Conservation (phyloP, 2,329 filamentous ascomycete species). For the Trichophyton schoenleinii region DNA sequence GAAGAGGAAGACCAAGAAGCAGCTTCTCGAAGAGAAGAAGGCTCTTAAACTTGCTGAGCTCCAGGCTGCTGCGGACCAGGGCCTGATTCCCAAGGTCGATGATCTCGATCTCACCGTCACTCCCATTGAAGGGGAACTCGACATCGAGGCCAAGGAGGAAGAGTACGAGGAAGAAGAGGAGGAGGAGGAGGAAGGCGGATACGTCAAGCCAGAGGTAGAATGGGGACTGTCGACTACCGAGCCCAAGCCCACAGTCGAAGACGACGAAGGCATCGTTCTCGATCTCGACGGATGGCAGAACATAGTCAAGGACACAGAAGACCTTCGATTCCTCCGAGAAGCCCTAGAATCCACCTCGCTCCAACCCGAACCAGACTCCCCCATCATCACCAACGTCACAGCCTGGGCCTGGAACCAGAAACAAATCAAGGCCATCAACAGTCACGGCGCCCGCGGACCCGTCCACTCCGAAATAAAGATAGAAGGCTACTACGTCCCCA, state of each 20-base stretch:
- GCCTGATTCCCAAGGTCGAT: conserved; percentile 4
- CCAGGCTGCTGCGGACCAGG: conserved; percentile 5
- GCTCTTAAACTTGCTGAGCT: conserved; percentile 33
- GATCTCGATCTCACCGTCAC: conserved; percentile 4
- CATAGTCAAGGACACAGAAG: conserved; percentile 56
- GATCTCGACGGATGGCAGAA: conserved; percentile 61
- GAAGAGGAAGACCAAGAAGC: conserved; percentile 70
- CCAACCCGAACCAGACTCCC: conserved; percentile 35
- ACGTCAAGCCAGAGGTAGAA: conserved; percentile 40
- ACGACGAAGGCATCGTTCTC: conserved; percentile 50
- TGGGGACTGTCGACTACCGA: conserved; percentile 48
- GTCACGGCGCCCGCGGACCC: conserved; percentile 43
- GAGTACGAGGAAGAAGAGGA: conserved; percentile 6
- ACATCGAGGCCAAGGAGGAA: conserved; percentile 13
- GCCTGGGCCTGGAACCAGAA: conserved; percentile 62
- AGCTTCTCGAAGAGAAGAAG: conserved; percentile 56
- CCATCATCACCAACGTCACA: conserved; percentile 48
- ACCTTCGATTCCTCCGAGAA: conserved; percentile 45
- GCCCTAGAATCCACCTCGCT: conserved; percentile 34
- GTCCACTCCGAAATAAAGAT: conserved; percentile 43
- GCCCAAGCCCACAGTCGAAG: conserved; percentile 52
- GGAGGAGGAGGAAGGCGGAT: conserved; percentile 19
- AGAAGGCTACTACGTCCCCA: conserved; percentile 68
- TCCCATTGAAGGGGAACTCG: conserved; percentile 6
- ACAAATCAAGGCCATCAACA: conserved; percentile 57